Evolutionary conservation across 495 filamentous ascomycete species (phyloP).

Genomic region (Tuber indicum): DNA sequence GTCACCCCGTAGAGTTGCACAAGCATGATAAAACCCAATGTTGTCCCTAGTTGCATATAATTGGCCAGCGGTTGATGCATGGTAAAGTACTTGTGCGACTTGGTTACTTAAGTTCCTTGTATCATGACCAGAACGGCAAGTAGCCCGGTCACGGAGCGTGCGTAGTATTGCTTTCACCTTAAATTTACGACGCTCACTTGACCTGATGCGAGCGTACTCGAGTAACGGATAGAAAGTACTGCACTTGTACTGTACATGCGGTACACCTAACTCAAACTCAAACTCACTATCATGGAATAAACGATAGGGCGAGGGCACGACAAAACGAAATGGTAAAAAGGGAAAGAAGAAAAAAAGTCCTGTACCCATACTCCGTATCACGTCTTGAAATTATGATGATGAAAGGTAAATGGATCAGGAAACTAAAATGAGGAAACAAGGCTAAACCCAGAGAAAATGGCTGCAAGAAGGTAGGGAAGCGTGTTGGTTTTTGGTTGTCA

Average conservation of each 20-base stretch:
- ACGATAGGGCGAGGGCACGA: not conserved
- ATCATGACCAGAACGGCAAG: not conserved
- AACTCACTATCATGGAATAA: not conserved
- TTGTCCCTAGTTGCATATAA: not conserved
- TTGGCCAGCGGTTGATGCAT: not conserved
- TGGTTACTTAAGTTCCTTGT: not conserved
- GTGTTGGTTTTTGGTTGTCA: not conserved
- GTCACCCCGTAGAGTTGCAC: not conserved
- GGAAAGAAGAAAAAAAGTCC: conserved; percentile 10
- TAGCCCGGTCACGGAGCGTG: not conserved
- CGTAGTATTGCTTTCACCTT: not conserved
- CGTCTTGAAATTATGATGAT: conserved; percentile 3
- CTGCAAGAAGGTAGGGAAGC: not conserved
- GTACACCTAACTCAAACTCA: not conserved
- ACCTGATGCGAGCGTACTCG: not conserved
- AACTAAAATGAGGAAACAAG: conserved; percentile 3
- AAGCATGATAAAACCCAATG: not conserved
- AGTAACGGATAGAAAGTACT: not conserved
- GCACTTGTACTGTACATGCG: not conserved
- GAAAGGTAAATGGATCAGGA: conserved; percentile 10
- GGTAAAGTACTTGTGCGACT: not conserved
- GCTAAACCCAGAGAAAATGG: not conserved
- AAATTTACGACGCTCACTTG: not conserved
- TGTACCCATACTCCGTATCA: not conserved
- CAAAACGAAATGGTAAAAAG: not conserved